phyloP scores from a whole-genome alignment of 164 flowering plant genomes.

The Aristolochia contorta region DNA sequence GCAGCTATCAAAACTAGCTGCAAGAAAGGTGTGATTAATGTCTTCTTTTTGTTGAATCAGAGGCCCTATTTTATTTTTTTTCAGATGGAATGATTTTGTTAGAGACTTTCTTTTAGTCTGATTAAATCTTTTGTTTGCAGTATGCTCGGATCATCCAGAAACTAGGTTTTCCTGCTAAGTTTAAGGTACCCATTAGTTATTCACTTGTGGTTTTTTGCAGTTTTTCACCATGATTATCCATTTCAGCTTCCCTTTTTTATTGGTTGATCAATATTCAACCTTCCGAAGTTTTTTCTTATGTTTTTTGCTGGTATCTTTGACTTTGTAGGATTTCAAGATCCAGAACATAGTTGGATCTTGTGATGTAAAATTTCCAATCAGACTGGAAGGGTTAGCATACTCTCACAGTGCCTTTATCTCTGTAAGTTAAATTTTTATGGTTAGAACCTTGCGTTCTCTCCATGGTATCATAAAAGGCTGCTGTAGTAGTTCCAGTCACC shows the following conservation, averaged over 20 bases:
- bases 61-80: neutral
- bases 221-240: neutral
- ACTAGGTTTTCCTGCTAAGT: conserved; percentile 87
- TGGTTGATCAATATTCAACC: neutral
- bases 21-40: conserved; percentile 61
- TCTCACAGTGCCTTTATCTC: conserved; percentile 80
- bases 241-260: neutral
- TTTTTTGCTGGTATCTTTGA: neutral
- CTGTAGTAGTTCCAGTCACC: conserved; percentile 1
- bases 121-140: conserved; percentile 26
- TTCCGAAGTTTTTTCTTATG: neutral
- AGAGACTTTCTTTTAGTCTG: too few relatives aligned
- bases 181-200: conserved; percentile 47
- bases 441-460: neutral
- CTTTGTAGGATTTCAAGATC: conserved; percentile 72
- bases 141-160: conserved; percentile 93
- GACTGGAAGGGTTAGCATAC: conserved; percentile 80
- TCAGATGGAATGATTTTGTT: neutral
- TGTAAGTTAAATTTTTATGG: conserved; percentile 33
- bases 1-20: conserved; percentile 79
- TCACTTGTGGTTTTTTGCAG: neutral
- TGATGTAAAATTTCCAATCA: conserved; percentile 85
- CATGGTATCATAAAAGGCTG: neutral
- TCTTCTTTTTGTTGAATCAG: neutral
- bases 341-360: conserved; percentile 94